Evolutionary conservation across 2,329 filamentous ascomycete species (phyloP).

Genomic region (Pseudopithomyces maydicus): DNA sequence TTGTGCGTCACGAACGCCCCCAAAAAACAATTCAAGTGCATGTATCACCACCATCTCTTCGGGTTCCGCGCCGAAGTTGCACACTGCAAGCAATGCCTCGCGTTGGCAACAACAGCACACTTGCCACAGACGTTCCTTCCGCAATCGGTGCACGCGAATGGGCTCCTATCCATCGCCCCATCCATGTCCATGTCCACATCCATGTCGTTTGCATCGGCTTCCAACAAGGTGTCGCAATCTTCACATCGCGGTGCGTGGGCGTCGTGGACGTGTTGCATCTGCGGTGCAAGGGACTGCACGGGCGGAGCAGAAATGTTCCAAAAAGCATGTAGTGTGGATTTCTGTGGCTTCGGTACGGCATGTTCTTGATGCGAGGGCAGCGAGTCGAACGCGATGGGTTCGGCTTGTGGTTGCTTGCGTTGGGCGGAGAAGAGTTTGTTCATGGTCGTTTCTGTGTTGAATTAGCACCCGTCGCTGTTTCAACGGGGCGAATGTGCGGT

Average conservation of each 20-base stretch:
- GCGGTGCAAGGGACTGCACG: slow-evolving; percentile 24
- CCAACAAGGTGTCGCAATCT: slow-evolving; percentile 49
- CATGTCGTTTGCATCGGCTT: slow-evolving; percentile 37
- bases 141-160: slow-evolving; percentile 46
- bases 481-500: neutral
- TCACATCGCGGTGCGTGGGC: slow-evolving; percentile 43
- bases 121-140: slow-evolving; percentile 48
- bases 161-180: slow-evolving; percentile 24
- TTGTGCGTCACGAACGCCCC: neutral
- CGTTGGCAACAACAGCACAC: slow-evolving; percentile 47
- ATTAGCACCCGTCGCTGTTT: neutral
- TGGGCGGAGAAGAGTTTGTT: slow-evolving; percentile 53
- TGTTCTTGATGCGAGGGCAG: slow-evolving; percentile 16
- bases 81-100: slow-evolving; percentile 50
- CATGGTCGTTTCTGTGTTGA: slow-evolving; percentile 50
- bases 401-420: slow-evolving; percentile 33
- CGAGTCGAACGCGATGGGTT: slow-evolving; percentile 33
- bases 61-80: slow-evolving; percentile 29
- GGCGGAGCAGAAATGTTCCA: slow-evolving; percentile 49
- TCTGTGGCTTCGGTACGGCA: slow-evolving; percentile 37
- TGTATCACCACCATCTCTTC: slow-evolving; percentile 19
- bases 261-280: slow-evolving; percentile 14
- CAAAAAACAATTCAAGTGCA: neutral
- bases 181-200: slow-evolving; percentile 44
- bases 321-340: slow-evolving; percentile 54